Conservation (phyloP, 2,329 filamentous ascomycete genomes). For the Clonostachys rhizophaga region DNA sequence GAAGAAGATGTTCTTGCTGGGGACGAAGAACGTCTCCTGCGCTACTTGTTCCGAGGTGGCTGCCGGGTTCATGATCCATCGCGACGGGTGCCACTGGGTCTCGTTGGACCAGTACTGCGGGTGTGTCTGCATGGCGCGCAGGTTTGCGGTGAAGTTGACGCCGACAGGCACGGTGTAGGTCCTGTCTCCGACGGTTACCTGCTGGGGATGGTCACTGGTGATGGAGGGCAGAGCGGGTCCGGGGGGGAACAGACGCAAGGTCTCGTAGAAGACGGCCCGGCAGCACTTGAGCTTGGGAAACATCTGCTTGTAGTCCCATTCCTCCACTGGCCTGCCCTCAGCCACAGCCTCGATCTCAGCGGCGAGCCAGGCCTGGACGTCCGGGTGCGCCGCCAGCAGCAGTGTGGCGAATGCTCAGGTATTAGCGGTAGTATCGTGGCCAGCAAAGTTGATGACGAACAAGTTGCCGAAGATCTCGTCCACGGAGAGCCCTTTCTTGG, state of each 20-base stretch:
- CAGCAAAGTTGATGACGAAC: conserved; percentile 42
- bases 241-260: conserved; percentile 30
- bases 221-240: conserved; percentile 15
- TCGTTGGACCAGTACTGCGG: conserved; percentile 8
- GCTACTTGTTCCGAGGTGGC: not conserved
- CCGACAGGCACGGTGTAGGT: conserved; percentile 1
- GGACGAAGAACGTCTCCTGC: not conserved
- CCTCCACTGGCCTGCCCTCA: conserved; percentile 2
- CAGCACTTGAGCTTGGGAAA: conserved; percentile 24
- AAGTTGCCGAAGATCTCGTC: conserved; percentile 43
- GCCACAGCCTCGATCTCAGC: conserved; percentile 27
- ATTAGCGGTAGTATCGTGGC: conserved; percentile 44
- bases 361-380: conserved; percentile 37
- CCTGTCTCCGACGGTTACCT: not conserved
- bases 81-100: conserved; percentile 9
- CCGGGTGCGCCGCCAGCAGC: conserved; percentile 35
- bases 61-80: conserved; percentile 7
- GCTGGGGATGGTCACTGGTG: conserved; percentile 6
- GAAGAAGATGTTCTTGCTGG: conserved; percentile 2
- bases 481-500: conserved; percentile 19
- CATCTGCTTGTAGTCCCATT: not conserved
- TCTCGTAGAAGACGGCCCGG: conserved; percentile 32
- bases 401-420: conserved; percentile 33
- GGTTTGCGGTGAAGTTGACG: conserved; percentile 2
- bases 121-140: conserved; percentile 2